Evolutionary conservation across 2,329 filamentous ascomycete genomes (phyloP), one percentile per base, ranked within the genome.

Genomic region (Cordyceps cicadae): DNA sequence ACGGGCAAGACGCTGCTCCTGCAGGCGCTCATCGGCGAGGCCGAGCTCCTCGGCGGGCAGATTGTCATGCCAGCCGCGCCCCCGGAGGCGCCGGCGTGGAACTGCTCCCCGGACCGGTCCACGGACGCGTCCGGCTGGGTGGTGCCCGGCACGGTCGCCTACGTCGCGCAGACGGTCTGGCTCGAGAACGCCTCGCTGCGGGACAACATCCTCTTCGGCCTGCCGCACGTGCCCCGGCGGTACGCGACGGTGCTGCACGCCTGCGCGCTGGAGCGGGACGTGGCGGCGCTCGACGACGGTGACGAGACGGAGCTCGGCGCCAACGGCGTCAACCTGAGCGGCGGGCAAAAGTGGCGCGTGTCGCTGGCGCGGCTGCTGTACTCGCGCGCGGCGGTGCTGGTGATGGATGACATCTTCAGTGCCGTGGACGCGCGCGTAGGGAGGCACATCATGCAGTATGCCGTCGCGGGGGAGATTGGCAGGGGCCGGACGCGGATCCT

Each of bases 351-450:
- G 68, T 92, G 90, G 88, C 83, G 90, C 57, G 81, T 94, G 37
- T 90, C 88, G 0, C 84, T 95, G 66, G 90, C 90, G 1, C 79
- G 90, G 50, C 89, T 90, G 0, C 77, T 94, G 19, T 94, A 94
- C 71, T 92, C 89, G 1, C 80, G 89, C 14, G 89, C 88, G 0
- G 86, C 87, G 0, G 86, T 92, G 63, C 76, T 95, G 3, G 76
- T 94, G 21, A 79, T 94, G 67, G 90, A 95, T 70, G 90, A 95
- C 68, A 89, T 93, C 43, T 92, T 95, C 71, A 90, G 87, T 68
- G 86, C 90, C 7, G 84, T 94, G 11, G 90, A 95, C 71, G 87
- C 89, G 3, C 88, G 92, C 67, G 89, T 92, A 32, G 90, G 89
- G 15, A 83, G 87, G 32, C 87, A 90, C 66, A 86, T 93, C 52